Base-by-base conservation (phyloP, 2,329 filamentous ascomycete species). In the Onygenales sp. region DNA sequence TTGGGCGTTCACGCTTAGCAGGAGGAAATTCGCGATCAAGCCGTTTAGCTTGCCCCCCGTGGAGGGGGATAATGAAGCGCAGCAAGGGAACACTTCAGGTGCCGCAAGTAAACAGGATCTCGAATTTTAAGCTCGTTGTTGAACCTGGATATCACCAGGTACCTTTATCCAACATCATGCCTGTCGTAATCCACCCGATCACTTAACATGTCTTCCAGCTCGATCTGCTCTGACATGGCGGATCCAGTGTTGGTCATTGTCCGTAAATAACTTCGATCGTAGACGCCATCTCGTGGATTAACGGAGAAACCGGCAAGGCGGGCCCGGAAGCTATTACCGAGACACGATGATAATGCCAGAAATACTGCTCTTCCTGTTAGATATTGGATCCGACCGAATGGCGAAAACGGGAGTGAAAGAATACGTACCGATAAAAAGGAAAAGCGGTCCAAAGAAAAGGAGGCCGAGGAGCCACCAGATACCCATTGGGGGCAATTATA, bases 41-140 rank as follows among this genome's bases (percentile, higher is more conserved):
- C 89, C 90, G 0, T 96, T 90, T 69, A 93, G 87, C 66, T 75
- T 98, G 43, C 93, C 93, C 31, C 93, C 93, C 0, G 76, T 92
- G 42, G 87, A 90, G 52, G 89, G 86, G 2, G 89, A 90, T 59
- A 79, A 72, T 43, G 81, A 82, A 61, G 81, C 78, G 11, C 81
- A 83, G 64, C 75, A 78, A 55, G 74, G 71, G 10, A 69, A 70
- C 54, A 68, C 63, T 43, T 54, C 56, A 35, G 46, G 53, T 21
- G 52, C 32, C 9, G 45, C 33, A 42, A 56, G 51, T 43, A 58
- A 58, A 61, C 76, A 78, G 54, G 83, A 86, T 59, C 79, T 94
- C 49, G 87, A 93, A 50, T 94, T 94, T 63, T 89, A 78, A 54
- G 21, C 4, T 31, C 36, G 10, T 14, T 38, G 14, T 32, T 13